A percentile compares a stretch with the other conserved stretches of the same genome.
Conservation (phyloP, 73 alveolate genomes). For the Halteria grandinella region DNA sequence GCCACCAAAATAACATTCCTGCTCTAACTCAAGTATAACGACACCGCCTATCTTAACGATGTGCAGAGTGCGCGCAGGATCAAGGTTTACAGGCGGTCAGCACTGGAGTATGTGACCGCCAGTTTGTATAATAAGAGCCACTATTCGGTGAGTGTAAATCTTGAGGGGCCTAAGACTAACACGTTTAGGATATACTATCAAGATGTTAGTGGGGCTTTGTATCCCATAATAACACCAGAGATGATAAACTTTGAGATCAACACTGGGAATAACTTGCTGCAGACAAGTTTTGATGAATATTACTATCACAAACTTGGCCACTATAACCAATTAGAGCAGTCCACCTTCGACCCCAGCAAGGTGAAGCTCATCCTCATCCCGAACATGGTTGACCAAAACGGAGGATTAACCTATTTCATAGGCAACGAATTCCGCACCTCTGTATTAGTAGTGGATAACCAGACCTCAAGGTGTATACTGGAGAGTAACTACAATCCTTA, state of each 20-base stretch:
- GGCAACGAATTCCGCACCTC: constrained; percentile 43
- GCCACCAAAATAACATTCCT: constrained; percentile 13
- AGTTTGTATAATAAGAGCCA: background rate
- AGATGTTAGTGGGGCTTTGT: constrained; percentile 35
- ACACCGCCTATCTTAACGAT: constrained; percentile 8
- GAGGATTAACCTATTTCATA: constrained; percentile 15
- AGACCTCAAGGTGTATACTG: constrained; percentile 35
- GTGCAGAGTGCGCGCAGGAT: constrained; percentile 4
- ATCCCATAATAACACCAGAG: constrained; percentile 19
- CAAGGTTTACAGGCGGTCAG: constrained; percentile 22
- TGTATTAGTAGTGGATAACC: constrained; percentile 26
- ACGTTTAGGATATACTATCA: constrained; percentile 32
- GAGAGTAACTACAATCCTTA: constrained; percentile 17
- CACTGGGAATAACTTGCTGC: background rate
- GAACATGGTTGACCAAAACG: background rate
- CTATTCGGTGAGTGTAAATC: constrained; percentile 38
- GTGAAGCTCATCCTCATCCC: constrained; percentile 14
- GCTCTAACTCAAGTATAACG: background rate
- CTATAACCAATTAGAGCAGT: background rate
- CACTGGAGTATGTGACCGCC: constrained; percentile 23
- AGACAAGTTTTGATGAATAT: background rate
- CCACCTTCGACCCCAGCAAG: background rate
- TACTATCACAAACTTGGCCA: constrained; percentile 21
- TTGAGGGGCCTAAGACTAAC: constrained; percentile 38
- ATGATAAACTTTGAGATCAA: constrained; percentile 21